Evolutionary conservation across 179 eudicot genomes (phyloP).

Genomic region (Beta lomatogona): DNA sequence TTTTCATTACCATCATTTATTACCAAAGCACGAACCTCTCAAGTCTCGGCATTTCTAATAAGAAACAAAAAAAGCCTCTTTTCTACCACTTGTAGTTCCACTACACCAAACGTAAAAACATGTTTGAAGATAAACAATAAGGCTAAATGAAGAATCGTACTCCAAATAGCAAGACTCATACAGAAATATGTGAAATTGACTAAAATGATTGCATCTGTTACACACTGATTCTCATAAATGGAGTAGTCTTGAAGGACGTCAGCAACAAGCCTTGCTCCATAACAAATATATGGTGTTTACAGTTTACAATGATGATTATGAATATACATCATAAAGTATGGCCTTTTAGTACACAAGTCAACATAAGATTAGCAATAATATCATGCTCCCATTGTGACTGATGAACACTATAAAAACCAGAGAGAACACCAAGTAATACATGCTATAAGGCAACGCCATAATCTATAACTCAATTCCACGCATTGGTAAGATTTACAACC

Average conservation of each 20-base stretch:
- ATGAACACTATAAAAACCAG: neutral
- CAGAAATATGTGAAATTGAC: neutral
- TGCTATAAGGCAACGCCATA: neutral
- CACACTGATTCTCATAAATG: neutral
- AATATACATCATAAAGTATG: neutral
- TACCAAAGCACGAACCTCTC: neutral
- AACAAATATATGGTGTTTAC: neutral
- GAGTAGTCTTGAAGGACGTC: neutral
- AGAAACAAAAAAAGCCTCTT: neutral
- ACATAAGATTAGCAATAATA: neutral
- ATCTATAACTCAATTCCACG: neutral
- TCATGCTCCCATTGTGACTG: neutral
- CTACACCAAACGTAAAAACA: neutral
- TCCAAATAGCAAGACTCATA: neutral
- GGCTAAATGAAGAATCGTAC: neutral
- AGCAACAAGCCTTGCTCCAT: neutral
- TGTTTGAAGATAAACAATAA: no score
- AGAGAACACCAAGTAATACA: neutral
- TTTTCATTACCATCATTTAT: no score
- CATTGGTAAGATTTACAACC: neutral
- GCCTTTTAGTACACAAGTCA: neutral
- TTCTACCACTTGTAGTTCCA: neutral
- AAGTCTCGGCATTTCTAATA: neutral
- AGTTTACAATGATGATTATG: neutral
- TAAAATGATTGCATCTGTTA: neutral